Conservation (phyloP, 2,329 filamentous ascomycete genomes). For the Xylaria sp. region DNA sequence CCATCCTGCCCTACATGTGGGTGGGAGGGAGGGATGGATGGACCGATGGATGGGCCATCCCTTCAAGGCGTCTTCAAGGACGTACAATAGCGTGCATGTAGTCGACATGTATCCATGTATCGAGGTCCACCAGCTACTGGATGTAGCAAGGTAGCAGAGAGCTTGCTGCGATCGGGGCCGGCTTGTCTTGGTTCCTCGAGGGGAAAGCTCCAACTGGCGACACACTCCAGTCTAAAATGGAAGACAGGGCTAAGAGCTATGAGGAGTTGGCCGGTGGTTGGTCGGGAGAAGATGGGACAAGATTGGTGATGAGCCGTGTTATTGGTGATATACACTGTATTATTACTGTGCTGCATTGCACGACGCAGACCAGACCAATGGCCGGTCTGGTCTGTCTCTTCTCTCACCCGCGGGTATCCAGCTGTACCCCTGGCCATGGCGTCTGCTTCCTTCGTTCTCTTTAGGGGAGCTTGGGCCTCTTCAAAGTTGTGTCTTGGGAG, state of each 20-base stretch:
- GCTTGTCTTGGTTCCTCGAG: slow-evolving; percentile 15
- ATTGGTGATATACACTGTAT: not conserved
- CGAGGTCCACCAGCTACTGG: not conserved
- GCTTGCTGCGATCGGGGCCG: slow-evolving; percentile 31
- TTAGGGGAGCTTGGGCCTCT: slow-evolving; percentile 18
- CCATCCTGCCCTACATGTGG: slow-evolving; percentile 15
- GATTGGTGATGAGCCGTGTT: slow-evolving; percentile 1
- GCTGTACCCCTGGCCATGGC: not conserved
- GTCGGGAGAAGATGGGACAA: slow-evolving; percentile 18
- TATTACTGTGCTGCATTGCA: not conserved
- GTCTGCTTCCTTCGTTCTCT: not conserved
- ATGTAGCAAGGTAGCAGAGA: not conserved
- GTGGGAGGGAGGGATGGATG: not conserved
- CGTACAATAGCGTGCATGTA: not conserved
- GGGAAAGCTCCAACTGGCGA: not conserved
- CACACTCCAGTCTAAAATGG: slow-evolving; percentile 28
- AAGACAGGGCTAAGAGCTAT: slow-evolving; percentile 15
- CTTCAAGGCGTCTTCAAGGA: slow-evolving; percentile 5
- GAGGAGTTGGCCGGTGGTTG: slow-evolving; percentile 20
- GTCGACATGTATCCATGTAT: too few species aligned
- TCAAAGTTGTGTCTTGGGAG: not conserved
- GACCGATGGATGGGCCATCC: slow-evolving; percentile 6
- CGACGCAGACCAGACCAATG: not conserved
- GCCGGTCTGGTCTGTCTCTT: too few species aligned
- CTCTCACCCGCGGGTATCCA: not conserved